phyloP scores from a whole-genome alignment of 2,329 filamentous ascomycete genomes.

The Epicoccum sorghinum region DNA sequence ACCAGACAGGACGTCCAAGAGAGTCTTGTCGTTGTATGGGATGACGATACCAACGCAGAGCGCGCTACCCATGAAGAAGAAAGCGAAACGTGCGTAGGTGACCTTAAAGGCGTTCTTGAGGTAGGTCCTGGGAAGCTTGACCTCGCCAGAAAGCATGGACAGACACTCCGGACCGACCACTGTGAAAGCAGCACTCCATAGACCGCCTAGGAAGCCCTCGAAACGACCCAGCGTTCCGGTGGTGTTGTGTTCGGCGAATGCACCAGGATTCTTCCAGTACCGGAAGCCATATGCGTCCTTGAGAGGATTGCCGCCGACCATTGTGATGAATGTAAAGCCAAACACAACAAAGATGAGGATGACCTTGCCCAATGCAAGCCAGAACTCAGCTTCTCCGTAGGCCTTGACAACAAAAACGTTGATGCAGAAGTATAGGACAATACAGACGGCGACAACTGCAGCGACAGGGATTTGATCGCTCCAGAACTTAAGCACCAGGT shows the following conservation, averaged over 20 bases:
- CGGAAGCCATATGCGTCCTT: slow-evolving; percentile 49
- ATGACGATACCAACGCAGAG: slow-evolving; percentile 51
- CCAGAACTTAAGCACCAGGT: slow-evolving; percentile 42
- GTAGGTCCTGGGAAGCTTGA: slow-evolving; percentile 46
- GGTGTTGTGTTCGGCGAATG: slow-evolving; percentile 36
- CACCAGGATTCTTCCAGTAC: slow-evolving; percentile 47
- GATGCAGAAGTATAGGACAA: slow-evolving; percentile 46
- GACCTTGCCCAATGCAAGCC: slow-evolving; percentile 49
- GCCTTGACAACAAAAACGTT: slow-evolving; percentile 49
- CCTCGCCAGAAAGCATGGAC: slow-evolving; percentile 53
- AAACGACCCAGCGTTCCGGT: slow-evolving; percentile 34
- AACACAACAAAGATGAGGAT: slow-evolving; percentile 50
- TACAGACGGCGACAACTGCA: slow-evolving; percentile 45
- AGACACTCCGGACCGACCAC: slow-evolving; percentile 54
- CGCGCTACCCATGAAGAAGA: slow-evolving; percentile 52
- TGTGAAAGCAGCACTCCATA: slow-evolving; percentile 48
- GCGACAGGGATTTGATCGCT: slow-evolving; percentile 52
- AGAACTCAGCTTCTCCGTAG: slow-evolving; percentile 50
- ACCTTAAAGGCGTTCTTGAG: slow-evolving; percentile 52
- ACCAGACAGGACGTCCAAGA: slow-evolving; percentile 58
- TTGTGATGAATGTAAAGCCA: slow-evolving; percentile 51
- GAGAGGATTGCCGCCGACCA: slow-evolving; percentile 50
- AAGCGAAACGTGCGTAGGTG: slow-evolving; percentile 48
- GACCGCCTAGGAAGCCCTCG: slow-evolving; percentile 38
- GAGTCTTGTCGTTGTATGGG: slow-evolving; percentile 73